Percentiles rank a stretch among this genome's conserved stretches.
phyloP scores from a whole-genome alignment of 1,284 basidiomycete species.

The Tilletia indica region DNA sequence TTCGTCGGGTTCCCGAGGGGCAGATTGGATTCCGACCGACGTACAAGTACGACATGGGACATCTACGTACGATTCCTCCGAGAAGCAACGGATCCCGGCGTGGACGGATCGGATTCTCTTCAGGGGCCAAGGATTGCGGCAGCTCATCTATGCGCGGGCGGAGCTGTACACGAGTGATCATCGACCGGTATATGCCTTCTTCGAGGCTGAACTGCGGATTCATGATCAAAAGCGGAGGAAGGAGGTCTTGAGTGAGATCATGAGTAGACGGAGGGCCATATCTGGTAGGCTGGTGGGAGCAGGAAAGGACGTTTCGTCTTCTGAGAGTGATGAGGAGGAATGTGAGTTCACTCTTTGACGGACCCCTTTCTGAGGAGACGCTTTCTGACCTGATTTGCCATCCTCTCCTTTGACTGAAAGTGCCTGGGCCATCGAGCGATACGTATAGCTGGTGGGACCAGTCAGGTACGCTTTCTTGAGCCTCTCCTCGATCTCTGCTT shows the following conservation, averaged over 20 bases:
- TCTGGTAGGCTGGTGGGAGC: neutral
- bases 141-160: constrained; percentile 63
- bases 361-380: neutral
- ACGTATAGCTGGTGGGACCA: constrained; percentile 5
- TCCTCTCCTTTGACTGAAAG: neutral
- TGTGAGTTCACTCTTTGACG: constrained; percentile 11
- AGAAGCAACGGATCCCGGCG: constrained; percentile 92
- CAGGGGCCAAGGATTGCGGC: constrained; percentile 62
- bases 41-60: constrained; percentile 76
- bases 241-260: constrained; percentile 11
- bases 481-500: neutral
- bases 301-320: constrained; percentile 18
- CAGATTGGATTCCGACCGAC: constrained; percentile 83
- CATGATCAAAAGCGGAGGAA: constrained; percentile 64
- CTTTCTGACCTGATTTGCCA: neutral
- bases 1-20: constrained; percentile 86
- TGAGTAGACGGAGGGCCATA: constrained; percentile 22
- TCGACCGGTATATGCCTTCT: constrained; percentile 84
- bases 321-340: constrained; percentile 12
- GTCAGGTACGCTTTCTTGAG: neutral
- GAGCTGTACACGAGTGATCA: constrained; percentile 89
- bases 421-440: constrained; percentile 6
- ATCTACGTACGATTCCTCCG: constrained; percentile 87
- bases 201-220: constrained; percentile 73
- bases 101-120: constrained; percentile 80